Conservation (phyloP, 352 stramenopile genomes). For the Phytophthora aleatoria region DNA sequence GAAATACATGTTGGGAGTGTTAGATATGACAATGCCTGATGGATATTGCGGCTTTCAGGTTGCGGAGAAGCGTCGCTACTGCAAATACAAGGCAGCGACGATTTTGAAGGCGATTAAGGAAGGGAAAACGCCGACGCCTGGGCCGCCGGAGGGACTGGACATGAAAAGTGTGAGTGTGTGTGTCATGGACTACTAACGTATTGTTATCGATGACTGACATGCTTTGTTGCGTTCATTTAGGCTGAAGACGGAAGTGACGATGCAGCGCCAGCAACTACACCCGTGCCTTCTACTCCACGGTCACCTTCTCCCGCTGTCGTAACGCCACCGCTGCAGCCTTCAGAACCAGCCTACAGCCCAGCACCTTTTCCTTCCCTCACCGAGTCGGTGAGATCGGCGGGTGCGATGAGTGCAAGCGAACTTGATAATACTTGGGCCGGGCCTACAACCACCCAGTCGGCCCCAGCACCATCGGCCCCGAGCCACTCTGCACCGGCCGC, state of each 20-base stretch:
- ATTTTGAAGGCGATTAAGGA: constrained; percentile 97
- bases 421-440: constrained; percentile 30
- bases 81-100: constrained; percentile 95
- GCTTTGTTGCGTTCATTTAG: constrained; percentile 10
- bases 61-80: constrained; percentile 92
- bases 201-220: background rate
- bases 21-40: constrained; percentile 4
- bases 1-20: constrained; percentile 4
- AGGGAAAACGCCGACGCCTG: constrained; percentile 80
- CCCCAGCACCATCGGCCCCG: constrained; percentile 8
- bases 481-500: constrained; percentile 24
- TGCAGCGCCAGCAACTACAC: constrained; percentile 8
- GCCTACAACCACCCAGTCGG: constrained; percentile 9
- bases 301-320: constrained; percentile 26
- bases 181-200: background rate
- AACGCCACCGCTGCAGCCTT: constrained; percentile 12
- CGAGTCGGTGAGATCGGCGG: constrained; percentile 44
- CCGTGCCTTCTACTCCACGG: constrained; percentile 2
- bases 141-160: constrained; percentile 63
- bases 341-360: constrained; percentile 9
- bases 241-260: constrained; percentile 20
- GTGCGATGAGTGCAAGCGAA: constrained; percentile 35
- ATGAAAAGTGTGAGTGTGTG: constrained; percentile 39
- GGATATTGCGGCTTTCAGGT: constrained; percentile 42
- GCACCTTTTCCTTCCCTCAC: constrained; percentile 61